Evolutionary conservation across 2,329 filamentous ascomycete species (phyloP), one percentile per base, ranked within the genome.

Genomic region (Blastomyces percursus): DNA sequence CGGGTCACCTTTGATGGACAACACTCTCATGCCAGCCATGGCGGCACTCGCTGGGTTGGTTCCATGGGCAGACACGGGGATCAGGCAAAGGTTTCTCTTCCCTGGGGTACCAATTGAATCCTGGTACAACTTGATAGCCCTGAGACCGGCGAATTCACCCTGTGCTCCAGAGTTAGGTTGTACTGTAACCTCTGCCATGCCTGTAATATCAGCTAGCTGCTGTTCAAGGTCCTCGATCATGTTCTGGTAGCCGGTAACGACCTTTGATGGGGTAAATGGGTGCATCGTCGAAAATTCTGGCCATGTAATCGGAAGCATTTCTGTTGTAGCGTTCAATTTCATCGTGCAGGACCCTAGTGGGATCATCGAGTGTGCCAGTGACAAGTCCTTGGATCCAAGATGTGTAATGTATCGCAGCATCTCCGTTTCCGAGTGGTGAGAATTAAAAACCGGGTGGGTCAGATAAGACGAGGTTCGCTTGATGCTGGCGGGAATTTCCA

Each of bases 151-250:
- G 70, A 96, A 97, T 72, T 97, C 93, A 63, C 93, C 93, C 78
- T 97, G 93, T 0, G 93, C 93, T 51, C 93, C 93, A 16, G 93
- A 96, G 78, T 97, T 97, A 61, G 93, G 93, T 75, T 96, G 93
- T 59, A 97, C 80, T 3, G 90, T 96, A 27, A 91, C 86, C n/a
- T 85, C 86, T 69, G 92, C 85, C 83, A 96, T 96, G 44, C 91
- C 91, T 4, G 93, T 96, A 67, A 97, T 91, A 64, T 85, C 84
- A 7, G 86, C 83, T 14, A 97, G 81, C 74, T 96, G 89, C 9
- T 81, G 75, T 67, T 89, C 85, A n/a, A 96, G 81, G 67, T 88
- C 84, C 32, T 81, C 76, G 65, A 95, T 87, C 73, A 96, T 81
- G 60, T 79, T 79, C 27, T 78, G 77, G 72, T 94, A 96, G 19